Conservation (phyloP, 768 basidiomycete genomes). For the Thelephora ganbajun region DNA sequence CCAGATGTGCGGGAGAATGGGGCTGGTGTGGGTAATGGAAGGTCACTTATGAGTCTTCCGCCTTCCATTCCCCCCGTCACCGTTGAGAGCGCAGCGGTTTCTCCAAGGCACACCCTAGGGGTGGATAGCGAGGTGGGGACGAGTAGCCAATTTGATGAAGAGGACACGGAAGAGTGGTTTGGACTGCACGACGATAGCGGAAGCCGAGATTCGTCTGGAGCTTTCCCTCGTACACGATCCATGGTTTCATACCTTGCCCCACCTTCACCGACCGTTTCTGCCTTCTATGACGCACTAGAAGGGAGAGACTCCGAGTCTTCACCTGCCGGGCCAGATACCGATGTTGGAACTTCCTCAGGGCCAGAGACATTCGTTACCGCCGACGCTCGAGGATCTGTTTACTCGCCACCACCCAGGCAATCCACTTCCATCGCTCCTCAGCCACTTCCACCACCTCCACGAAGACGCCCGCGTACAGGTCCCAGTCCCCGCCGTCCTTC, state of each 20-base stretch:
- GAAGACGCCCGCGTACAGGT: constrained; percentile 5
- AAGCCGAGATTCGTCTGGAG: constrained; percentile 24
- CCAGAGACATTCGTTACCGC: constrained; percentile 10
- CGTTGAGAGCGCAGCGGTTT: no score
- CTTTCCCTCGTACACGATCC: constrained; percentile 30
- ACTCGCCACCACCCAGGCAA: constrained; percentile 45
- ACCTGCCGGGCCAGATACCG: background rate
- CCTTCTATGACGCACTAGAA: constrained; percentile 53
- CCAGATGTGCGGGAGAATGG: no score
- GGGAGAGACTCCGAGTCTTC: constrained; percentile 7
- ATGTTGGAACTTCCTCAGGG: constrained; percentile 8
- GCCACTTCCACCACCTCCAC: constrained; percentile 42
- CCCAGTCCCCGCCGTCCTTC: background rate
- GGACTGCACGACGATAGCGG: background rate
- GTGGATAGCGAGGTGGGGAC: no score
- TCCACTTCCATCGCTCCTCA: constrained; percentile 46
- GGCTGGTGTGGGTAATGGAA: background rate
- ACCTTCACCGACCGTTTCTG: constrained; percentile 65
- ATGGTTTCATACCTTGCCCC: constrained; percentile 59
- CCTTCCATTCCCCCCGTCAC: background rate
- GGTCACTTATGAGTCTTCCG: background rate
- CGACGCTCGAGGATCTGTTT: constrained; percentile 10
- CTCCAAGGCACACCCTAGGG: no score
- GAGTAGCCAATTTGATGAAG: no score
- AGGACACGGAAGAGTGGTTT: no score